Percentiles rank a stretch among this genome's conserved stretches.
Conservation (phyloP, 371 early-diverging fungal species). For the Saksenaea vasiformis region DNA sequence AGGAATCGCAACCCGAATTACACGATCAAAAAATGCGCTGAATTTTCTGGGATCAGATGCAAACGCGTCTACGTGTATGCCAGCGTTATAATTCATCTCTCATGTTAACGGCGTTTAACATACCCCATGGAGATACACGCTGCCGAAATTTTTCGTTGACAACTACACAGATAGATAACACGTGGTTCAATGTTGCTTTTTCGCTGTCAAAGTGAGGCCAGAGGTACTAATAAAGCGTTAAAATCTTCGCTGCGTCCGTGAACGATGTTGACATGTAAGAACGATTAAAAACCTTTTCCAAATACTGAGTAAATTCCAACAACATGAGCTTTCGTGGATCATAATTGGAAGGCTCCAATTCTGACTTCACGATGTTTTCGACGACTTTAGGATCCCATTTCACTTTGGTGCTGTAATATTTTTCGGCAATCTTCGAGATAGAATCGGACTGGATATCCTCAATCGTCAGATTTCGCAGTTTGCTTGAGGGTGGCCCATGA, state of each 20-base stretch:
- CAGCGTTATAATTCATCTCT: conserved; percentile 8
- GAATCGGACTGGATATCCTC: conserved; percentile 59
- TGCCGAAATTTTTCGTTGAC: conserved; percentile 86
- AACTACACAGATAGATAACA: conserved; percentile 79
- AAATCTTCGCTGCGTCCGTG: background rate
- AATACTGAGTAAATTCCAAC: conserved; percentile 77
- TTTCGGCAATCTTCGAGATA: conserved; percentile 53
- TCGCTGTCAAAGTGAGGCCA: conserved; percentile 71
- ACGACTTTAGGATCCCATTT: conserved; percentile 61
- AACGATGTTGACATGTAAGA: background rate
- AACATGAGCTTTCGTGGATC: conserved; percentile 58
- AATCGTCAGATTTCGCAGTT: conserved; percentile 43
- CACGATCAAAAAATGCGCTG: conserved; percentile 55
- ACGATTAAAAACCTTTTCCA: conserved; percentile 67
- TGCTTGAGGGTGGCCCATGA: conserved; percentile 30
- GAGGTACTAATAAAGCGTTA: conserved; percentile 54
- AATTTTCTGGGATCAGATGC: conserved; percentile 57
- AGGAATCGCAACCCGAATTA: conserved; percentile 45
- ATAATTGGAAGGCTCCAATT: conserved; percentile 57
- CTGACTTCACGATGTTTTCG: conserved; percentile 56
- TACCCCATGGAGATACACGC: conserved; percentile 65
- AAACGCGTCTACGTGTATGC: conserved; percentile 40
- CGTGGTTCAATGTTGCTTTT: conserved; percentile 54
- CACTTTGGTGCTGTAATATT: conserved; percentile 34
- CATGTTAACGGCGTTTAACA: conserved; percentile 6